Conservation (phyloP, 768 basidiomycete species). For the Lactifluus hygrophoroides region DNA sequence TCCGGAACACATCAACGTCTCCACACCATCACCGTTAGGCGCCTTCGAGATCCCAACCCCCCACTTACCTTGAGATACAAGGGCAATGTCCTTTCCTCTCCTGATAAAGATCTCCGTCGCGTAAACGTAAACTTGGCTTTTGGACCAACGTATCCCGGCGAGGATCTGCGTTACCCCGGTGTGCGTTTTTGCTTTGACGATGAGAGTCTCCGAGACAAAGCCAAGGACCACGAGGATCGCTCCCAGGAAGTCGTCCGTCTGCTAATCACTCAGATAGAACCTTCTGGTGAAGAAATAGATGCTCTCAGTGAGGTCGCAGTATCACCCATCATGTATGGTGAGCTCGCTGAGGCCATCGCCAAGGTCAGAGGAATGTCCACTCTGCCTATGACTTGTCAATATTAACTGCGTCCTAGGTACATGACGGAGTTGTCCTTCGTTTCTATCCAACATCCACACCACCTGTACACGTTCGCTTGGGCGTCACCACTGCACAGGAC, state of each 20-base stretch:
- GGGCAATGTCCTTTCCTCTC: slow-evolving; percentile 51
- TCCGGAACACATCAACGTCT: slow-evolving; percentile 71
- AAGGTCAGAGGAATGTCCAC: slow-evolving; percentile 38
- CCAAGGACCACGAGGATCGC: slow-evolving; percentile 47
- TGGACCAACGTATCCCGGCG: slow-evolving; percentile 75
- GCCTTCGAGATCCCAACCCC: slow-evolving; percentile 56
- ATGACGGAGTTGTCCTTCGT: slow-evolving; percentile 61
- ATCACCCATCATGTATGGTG: slow-evolving; percentile 61
- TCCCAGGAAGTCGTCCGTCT: slow-evolving; percentile 71
- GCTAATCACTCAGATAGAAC: slow-evolving; percentile 60
- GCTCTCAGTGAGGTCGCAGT: slow-evolving; percentile 66
- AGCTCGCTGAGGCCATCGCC: slow-evolving; percentile 55
- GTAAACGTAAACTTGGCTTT: slow-evolving; percentile 64
- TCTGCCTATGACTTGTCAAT: too few species aligned
- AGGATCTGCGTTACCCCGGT: slow-evolving; percentile 73
- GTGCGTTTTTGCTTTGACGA: slow-evolving; percentile 81
- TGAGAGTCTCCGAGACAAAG: slow-evolving; percentile 44
- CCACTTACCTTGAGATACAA: slow-evolving; percentile 64
- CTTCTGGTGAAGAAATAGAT: slow-evolving; percentile 47
- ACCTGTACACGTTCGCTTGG: slow-evolving; percentile 53
- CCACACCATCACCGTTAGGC: slow-evolving; percentile 67
- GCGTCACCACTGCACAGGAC: slow-evolving; percentile 78
- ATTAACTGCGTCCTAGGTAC: too few species aligned
- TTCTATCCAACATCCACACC: slow-evolving; percentile 49
- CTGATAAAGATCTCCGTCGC: slow-evolving; percentile 50